Conservation (phyloP, 257 asterid species). For the Gynochthodes officinalis region DNA sequence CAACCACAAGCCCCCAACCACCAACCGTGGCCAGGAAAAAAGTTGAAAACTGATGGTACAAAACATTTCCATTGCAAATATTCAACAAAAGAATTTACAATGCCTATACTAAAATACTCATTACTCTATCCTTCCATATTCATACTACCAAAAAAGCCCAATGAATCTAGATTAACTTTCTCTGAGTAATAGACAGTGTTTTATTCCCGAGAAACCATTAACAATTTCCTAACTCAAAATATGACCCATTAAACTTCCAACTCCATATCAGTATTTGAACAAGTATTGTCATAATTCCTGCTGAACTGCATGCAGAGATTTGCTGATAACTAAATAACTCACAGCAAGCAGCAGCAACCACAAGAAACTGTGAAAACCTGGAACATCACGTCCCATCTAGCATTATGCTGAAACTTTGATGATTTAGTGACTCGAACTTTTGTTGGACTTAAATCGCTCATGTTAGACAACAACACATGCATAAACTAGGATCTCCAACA, state of each 20-base stretch:
- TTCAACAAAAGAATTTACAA: neutral
- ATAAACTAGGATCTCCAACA: neutral
- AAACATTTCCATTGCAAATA: neutral
- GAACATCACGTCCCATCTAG: neutral
- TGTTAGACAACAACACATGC: too few relatives aligned
- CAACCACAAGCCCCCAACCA: neutral
- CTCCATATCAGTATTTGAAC: neutral
- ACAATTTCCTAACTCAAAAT: neutral
- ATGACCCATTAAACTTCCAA: neutral
- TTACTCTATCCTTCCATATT: neutral
- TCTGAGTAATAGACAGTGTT: neutral
- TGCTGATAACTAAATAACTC: neutral
- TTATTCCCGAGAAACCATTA: neutral
- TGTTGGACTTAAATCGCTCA: neutral
- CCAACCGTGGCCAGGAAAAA: neutral
- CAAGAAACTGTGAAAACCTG: neutral
- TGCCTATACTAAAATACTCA: neutral
- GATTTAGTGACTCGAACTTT: neutral
- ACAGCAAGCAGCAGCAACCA: neutral
- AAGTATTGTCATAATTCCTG: neutral
- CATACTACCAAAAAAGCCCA: neutral
- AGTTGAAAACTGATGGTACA: neutral
- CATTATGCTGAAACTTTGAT: neutral
- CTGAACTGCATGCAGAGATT: neutral
- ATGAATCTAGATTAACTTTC: neutral